These are phyloP conservation scores for Theobroma grandiflorum DNA, from an alignment of 441 rosid species.

Conservation along the genomic window DNA sequence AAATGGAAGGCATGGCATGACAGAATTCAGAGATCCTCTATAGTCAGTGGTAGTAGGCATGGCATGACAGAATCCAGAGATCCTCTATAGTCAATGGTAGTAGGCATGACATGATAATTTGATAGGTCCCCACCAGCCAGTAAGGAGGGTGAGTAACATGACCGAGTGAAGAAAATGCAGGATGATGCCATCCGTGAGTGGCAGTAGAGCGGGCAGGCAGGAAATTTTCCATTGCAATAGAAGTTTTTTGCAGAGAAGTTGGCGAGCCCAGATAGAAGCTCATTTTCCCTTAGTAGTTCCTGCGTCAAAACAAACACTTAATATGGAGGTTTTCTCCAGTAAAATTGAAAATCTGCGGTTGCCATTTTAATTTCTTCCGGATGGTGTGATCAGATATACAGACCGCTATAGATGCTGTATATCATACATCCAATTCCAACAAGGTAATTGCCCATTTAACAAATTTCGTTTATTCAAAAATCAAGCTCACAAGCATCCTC, in stretches of 20 bases:
- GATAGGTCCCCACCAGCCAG: slow-evolving; percentile 57
- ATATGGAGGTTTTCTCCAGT: slow-evolving; percentile 51
- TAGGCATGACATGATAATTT: slow-evolving; percentile 60
- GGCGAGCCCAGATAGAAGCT: slow-evolving; percentile 67
- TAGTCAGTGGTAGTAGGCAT: slow-evolving; percentile 62
- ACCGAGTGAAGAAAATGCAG: slow-evolving; percentile 64
- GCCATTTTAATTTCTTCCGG: slow-evolving; percentile 38
- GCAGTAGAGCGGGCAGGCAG: slow-evolving; percentile 66
- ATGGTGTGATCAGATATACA: slow-evolving; percentile 24
- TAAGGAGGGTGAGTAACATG: slow-evolving; percentile 59
- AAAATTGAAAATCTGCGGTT: slow-evolving; percentile 32
- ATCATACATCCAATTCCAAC: slow-evolving; percentile 23
- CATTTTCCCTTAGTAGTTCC: slow-evolving; percentile 75
- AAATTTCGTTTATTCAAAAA: neutral
- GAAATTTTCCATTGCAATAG: slow-evolving; percentile 57
- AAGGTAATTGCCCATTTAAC: slow-evolving; percentile 3
- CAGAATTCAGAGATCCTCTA: slow-evolving; percentile 65
- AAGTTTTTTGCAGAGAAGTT: slow-evolving; percentile 59
- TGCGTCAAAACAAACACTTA: slow-evolving; percentile 94
- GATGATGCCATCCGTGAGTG: slow-evolving; percentile 65
- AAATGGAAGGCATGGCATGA: slow-evolving; percentile 71
- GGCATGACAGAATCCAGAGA: slow-evolving; percentile 66
- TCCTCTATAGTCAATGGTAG: slow-evolving; percentile 61
- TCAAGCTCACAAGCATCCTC: neutral
- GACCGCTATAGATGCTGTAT: slow-evolving; percentile 22